Evolutionary conservation across 441 rosid genomes (phyloP).

Genomic region (Macaranga tanarius): DNA sequence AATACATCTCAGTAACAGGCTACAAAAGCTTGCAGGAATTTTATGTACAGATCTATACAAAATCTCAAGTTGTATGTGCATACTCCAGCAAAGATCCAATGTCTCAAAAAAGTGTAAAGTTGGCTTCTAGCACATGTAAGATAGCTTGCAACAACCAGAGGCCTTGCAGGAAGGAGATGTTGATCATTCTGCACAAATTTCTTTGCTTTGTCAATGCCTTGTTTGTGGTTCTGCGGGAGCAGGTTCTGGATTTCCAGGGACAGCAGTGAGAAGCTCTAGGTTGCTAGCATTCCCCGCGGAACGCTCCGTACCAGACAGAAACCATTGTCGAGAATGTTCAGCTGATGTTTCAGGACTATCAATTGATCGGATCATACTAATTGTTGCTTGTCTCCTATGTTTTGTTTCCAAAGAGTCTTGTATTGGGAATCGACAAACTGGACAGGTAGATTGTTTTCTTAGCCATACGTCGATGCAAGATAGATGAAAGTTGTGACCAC

Average conservation of each 20-base stretch:
- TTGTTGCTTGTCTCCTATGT: conserved; percentile 26
- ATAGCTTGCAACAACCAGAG: neutral
- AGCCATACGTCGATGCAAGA: conserved; percentile 68
- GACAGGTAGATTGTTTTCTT: conserved; percentile 63
- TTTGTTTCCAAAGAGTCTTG: conserved; percentile 35
- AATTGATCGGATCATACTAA: conserved; percentile 18
- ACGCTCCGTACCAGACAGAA: conserved; percentile 19
- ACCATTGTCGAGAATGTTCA: conserved; percentile 38
- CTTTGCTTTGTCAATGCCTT: conserved; percentile 8
- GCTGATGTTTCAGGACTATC: conserved; percentile 33
- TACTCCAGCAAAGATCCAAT: neutral
- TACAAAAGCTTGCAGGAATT: conserved; percentile 4
- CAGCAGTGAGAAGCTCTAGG: conserved; percentile 16
- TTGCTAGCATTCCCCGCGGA: conserved; percentile 24
- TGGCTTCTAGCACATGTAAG: neutral
- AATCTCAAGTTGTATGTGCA: neutral
- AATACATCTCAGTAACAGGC: neutral
- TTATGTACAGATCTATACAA: conserved; percentile 25
- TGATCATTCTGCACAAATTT: neutral
- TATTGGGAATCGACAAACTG: conserved; percentile 55
- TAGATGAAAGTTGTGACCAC: conserved; percentile 65
- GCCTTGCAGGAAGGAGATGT: neutral
- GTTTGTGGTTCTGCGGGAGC: conserved; percentile 24
- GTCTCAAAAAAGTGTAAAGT: neutral
- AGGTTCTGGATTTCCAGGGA: conserved; percentile 23